Evolutionary conservation across 345 rosid species (phyloP).

Genomic region (Eutrema yunnanense): DNA sequence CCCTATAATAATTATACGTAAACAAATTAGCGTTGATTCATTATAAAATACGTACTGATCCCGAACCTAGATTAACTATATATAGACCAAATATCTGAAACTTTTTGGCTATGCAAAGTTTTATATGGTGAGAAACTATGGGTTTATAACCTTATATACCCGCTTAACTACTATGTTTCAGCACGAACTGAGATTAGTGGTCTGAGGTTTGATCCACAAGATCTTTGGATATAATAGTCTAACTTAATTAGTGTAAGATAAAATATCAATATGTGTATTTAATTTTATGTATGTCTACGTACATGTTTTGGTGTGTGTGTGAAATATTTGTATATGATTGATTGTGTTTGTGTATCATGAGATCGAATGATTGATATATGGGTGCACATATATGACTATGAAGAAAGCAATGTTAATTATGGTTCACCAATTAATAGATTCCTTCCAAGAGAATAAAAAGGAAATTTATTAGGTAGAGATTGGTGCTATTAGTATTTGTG

Average conservation of each 20-base stretch:
- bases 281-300: conserved; percentile 5
- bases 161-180: neutral
- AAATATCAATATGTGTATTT: neutral
- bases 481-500: conserved; percentile 10
- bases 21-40: neutral
- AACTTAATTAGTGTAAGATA: neutral
- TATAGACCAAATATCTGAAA: neutral
- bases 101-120: neutral
- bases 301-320: neutral
- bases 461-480: conserved; percentile 17
- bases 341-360: conserved; percentile 15
- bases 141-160: neutral
- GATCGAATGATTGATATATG: conserved; percentile 26
- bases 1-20: conserved; percentile 32
- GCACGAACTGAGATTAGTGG: neutral
- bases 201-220: neutral
- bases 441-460: conserved; percentile 24
- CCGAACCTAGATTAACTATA: neutral
- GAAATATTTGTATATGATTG: conserved; percentile 18
- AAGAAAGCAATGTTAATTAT: conserved; percentile 25
- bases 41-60: neutral
- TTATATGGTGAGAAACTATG: neutral
- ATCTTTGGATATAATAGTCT: neutral
- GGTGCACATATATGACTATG: conserved; percentile 29
- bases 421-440: conserved; percentile 19